Conservation (phyloP, 176 grass and related monocot species). For the Panicum miliaceum region DNA sequence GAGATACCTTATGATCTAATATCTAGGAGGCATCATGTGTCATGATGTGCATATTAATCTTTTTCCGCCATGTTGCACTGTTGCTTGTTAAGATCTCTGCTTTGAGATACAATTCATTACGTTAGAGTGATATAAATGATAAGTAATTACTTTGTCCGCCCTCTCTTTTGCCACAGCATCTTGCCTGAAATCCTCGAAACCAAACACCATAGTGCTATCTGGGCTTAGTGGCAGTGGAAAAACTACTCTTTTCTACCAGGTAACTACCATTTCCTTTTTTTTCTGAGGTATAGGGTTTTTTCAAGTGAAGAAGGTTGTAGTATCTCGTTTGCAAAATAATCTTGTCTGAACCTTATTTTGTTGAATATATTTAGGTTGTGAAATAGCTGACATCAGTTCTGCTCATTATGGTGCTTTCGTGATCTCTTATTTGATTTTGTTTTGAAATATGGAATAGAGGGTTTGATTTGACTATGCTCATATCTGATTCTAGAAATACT, state of each 20-base stretch:
- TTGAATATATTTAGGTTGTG: conserved; percentile 13
- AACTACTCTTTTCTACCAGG: conserved; percentile 94
- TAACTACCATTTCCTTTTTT: conserved; percentile 28
- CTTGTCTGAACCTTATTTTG: not conserved
- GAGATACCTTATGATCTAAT: not conserved
- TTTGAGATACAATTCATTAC: not conserved
- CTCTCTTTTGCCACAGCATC: conserved; percentile 51
- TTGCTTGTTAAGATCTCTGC: not conserved
- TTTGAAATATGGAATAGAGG: not conserved
- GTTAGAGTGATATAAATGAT: conserved; percentile 5
- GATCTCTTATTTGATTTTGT: not conserved
- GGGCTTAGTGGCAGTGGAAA: conserved; percentile 93
- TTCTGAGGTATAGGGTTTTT: not conserved
- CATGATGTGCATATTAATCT: not conserved
- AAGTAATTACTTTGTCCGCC: not conserved
- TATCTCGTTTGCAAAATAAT: conserved; percentile 23
- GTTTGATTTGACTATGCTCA: not conserved
- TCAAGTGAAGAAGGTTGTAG: not conserved
- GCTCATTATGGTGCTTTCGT: not conserved
- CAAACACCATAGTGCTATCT: conserved; percentile 78
- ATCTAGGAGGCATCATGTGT: not conserved
- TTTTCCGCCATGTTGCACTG: not conserved
- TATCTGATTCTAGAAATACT: not conserved
- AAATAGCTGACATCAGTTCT: not conserved
- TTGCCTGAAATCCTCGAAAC: conserved; percentile 68